These are phyloP conservation scores for Podospora pseudoanserina DNA, from an alignment of 495 filamentous ascomycete species.

Conservation along the genomic window DNA sequence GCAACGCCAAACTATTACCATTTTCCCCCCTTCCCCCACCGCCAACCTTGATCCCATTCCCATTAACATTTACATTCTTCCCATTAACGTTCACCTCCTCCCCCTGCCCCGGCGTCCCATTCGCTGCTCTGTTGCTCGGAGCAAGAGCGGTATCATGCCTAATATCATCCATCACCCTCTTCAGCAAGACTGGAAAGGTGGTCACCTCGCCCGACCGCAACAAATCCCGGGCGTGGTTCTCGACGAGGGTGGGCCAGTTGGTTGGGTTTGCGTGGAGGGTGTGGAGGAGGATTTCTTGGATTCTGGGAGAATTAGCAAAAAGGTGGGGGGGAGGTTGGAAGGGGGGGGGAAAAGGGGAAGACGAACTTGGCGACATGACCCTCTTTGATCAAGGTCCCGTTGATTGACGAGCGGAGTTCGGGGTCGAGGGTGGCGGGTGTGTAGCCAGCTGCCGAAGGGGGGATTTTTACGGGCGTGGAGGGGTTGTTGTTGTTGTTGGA, in stretches of 20 bases:
- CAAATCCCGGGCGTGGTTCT: constrained; percentile 48
- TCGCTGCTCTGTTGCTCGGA: background rate
- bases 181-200: constrained; percentile 51
- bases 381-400: constrained; percentile 44
- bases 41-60: background rate
- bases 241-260: constrained; percentile 55
- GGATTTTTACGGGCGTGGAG: constrained; percentile 51
- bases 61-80: constrained; percentile 1
- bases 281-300: constrained; percentile 55
- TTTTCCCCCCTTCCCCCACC: constrained; percentile 10
- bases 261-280: constrained; percentile 46
- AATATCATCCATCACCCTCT: constrained; percentile 52
- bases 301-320: constrained; percentile 33
- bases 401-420: constrained; percentile 53
- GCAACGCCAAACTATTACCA: constrained; percentile 42
- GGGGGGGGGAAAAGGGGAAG: constrained; percentile 8
- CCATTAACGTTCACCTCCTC: constrained; percentile 16
- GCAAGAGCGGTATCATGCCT: constrained; percentile 41
- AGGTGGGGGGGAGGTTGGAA: background rate
- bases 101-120: background rate
- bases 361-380: constrained; percentile 48
- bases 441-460: constrained; percentile 47
- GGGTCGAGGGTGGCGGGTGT: constrained; percentile 48
- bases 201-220: constrained; percentile 51
- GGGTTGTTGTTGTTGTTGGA: constrained; percentile 43